These are phyloP conservation scores for Ochromonas danica DNA, from an alignment of 108 stramenopile species.

Conservation along the genomic window DNA sequence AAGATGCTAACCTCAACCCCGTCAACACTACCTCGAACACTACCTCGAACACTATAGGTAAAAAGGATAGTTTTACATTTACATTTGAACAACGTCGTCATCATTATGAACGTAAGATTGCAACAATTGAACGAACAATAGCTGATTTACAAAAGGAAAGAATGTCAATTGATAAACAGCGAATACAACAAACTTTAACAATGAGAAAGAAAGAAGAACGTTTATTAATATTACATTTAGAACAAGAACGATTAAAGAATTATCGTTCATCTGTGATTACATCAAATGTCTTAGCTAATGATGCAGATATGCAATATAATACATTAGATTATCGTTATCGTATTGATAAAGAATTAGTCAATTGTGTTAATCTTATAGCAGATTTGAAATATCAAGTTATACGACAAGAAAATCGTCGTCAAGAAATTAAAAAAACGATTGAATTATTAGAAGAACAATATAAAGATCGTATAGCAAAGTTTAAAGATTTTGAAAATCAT, in stretches of 20 bases:
- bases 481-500: not conserved
- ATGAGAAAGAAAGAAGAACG: not conserved
- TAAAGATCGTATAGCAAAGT: constrained; percentile 28
- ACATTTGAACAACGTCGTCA: not conserved
- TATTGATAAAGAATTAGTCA: not conserved
- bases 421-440: not conserved
- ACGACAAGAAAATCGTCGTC: constrained; percentile 10
- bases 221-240: not conserved
- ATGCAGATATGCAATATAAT: constrained; percentile 9
- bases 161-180: not conserved
- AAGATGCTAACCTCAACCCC: no score
- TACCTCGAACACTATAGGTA: no score
- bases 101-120: constrained; percentile 18
- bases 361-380: constrained; percentile 7
- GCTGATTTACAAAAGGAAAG: not conserved
- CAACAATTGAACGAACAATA: not conserved
- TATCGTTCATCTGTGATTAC: not conserved
- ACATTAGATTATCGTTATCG: not conserved
- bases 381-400: constrained; percentile 1
- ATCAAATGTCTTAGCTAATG: not conserved
- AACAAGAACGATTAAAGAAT: constrained; percentile 11
- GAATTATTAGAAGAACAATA: not conserved
- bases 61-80: not conserved
- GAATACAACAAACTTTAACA: not conserved
- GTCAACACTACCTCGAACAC: no score